Evolutionary conservation across 2,329 filamentous ascomycete genomes (phyloP).

Genomic region (Alternaria brassicae): DNA sequence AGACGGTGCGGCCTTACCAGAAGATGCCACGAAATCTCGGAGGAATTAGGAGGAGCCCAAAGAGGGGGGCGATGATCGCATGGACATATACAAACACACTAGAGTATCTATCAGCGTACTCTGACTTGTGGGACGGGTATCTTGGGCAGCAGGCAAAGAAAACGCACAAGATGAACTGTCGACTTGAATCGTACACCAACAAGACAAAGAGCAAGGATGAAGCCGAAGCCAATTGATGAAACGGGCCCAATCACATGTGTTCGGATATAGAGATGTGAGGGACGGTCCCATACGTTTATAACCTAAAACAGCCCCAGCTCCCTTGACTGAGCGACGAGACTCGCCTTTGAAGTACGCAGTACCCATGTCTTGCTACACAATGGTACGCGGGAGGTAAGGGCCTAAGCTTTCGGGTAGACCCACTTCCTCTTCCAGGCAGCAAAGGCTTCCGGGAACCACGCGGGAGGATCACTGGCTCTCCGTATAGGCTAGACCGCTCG

Average conservation of each 20-base stretch:
- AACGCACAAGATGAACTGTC: conserved; percentile 22
- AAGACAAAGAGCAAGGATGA: conserved; percentile 25
- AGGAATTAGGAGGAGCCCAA: conserved; percentile 18
- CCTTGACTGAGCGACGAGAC: conserved; percentile 11
- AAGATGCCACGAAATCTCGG: conserved; percentile 36
- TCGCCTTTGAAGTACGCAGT: conserved; percentile 25
- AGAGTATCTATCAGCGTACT: conserved; percentile 22
- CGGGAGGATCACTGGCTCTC: conserved; percentile 22
- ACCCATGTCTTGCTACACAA: conserved; percentile 20
- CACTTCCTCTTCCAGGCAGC: conserved; percentile 13
- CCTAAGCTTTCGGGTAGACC: conserved; percentile 25
- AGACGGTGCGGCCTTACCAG: conserved; percentile 23
- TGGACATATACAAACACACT: conserved; percentile 45
- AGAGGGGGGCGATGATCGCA: conserved; percentile 28
- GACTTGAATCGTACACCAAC: conserved; percentile 12
- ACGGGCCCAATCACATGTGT: conserved; percentile 10
- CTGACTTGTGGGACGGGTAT: conserved; percentile 30
- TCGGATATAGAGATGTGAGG: conserved; percentile 5
- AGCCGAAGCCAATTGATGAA: conserved; percentile 28
- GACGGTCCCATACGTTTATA: conserved; percentile 18
- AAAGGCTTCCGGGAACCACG: conserved; percentile 24
- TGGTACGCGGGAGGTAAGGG: conserved; percentile 17
- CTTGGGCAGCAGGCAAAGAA: conserved; percentile 13
- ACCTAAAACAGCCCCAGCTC: conserved; percentile 20
- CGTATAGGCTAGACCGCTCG: conserved; percentile 2